Evolutionary conservation across 139 green algal species (phyloP).

Genomic region (Auxenochlorella pyrenoidosa): DNA sequence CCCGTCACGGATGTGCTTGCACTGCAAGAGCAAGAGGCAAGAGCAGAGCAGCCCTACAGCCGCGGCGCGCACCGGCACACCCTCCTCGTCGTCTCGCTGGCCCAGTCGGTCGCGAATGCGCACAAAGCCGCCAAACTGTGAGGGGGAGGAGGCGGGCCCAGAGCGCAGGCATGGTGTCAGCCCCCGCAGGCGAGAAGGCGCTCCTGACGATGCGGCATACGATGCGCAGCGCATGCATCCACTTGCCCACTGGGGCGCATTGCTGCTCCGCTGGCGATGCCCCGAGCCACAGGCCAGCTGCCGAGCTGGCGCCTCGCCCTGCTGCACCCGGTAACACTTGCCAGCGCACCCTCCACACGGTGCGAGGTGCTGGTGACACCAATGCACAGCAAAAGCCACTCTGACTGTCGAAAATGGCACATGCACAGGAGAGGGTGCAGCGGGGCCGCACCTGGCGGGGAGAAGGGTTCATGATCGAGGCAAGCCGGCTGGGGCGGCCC

Average conservation of each 20-base stretch:
- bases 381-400: background rate
- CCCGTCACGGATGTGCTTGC: no score
- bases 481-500: background rate
- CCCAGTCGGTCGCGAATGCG: constrained; percentile 8
- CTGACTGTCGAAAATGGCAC: background rate
- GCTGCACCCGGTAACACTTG: no score
- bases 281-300: no score
- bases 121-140: constrained; percentile 16
- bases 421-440: background rate
- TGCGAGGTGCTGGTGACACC: background rate
- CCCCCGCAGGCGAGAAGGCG: background rate
- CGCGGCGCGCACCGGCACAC: background rate
- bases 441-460: constrained; percentile 14
- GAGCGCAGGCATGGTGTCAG: background rate
- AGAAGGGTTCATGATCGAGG: constrained; percentile 33
- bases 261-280: background rate
- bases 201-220: no score
- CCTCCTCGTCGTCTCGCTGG: background rate
- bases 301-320: no score
- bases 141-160: no score
- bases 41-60: background rate
- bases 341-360: no score
- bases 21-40: no score
- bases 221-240: no score
- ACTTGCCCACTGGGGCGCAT: no score